Evolutionary conservation across 495 filamentous ascomycete genomes (phyloP), one percentile per base, ranked within the genome.

Genomic region (Sordaria brevicollis): DNA sequence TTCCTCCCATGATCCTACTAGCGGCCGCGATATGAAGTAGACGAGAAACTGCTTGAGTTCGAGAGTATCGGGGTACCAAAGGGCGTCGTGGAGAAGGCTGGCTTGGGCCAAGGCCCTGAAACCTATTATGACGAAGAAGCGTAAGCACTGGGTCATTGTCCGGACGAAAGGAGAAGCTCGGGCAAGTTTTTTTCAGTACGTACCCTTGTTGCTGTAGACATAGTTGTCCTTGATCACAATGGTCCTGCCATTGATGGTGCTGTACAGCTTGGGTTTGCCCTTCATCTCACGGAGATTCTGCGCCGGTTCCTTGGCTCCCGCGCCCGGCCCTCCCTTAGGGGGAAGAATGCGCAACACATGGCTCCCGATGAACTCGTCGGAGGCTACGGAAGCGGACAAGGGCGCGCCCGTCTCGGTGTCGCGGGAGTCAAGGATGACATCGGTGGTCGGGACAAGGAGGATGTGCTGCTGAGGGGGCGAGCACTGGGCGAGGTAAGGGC

Each of bases 201-300:
- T 78, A 96, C 94, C 94, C 85, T 97, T 97, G 77, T 99, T 98
- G 79, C 90, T 97, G 80, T 94, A 98, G 11, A 97, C 87, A 73
- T 90, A 93, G 65, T 89, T 88, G 81, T 99, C 96, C 82, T 97
- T 98, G 65, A 99, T 89, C 19, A 98, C 91, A 67, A 99, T 89
- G 38, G 92, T 97, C 71, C 93, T 87, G 39, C 96, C 93, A 81
- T 99, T 98, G 73, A 93, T 83, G 0, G 96, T 99, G 31, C 89
- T 90, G 75, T 93, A 94, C 74, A 96, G 92, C 79, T 92, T 97
- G 13, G 95, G 91, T 83, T 98, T 99, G 49, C 92, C 92, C 77
- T 93, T 86, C 79, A 86, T 93, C 79, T 99, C 96, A 67, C 96
- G 90, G 70, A 96, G 88, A 78, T 89, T 94, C 35, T 86, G 84